These are phyloP conservation scores for Raffaelea ambrosiae DNA, from an alignment of 2,329 filamentous ascomycete species.

Conservation along the genomic window DNA sequence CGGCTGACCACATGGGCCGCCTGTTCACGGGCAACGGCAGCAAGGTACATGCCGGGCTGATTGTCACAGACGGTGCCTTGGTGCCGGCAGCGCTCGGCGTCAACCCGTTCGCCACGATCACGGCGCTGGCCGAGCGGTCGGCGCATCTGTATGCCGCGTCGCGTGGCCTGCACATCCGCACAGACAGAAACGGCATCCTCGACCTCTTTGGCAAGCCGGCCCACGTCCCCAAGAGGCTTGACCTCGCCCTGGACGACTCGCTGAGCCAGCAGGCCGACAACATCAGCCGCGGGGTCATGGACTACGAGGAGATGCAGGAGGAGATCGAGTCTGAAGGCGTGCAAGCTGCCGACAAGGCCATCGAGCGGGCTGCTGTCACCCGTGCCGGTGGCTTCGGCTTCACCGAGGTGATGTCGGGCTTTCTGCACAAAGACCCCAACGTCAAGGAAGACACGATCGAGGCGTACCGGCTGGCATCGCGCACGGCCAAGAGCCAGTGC, in stretches of 20 bases:
- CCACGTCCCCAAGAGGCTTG: conserved; percentile 13
- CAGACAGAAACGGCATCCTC: conserved; percentile 36
- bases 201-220: conserved; percentile 47
- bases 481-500: conserved; percentile 42
- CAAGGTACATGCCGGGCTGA: conserved; percentile 47
- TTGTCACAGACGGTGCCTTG: conserved; percentile 53
- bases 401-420: conserved; percentile 57
- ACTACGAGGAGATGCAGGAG: conserved; percentile 13
- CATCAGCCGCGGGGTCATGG: neutral
- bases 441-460: conserved; percentile 34
- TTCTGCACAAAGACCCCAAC: conserved; percentile 38
- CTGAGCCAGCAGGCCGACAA: conserved; percentile 5
- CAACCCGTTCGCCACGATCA: conserved; percentile 62
- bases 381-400: conserved; percentile 48
- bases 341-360: conserved; percentile 24
- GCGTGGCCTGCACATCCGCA: conserved; percentile 33
- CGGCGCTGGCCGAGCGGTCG: conserved; percentile 57
- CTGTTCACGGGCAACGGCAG: conserved; percentile 44
- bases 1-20: conserved; percentile 52
- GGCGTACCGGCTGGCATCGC: conserved; percentile 45
- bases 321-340: conserved; percentile 29
- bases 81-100: conserved; percentile 56
- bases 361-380: conserved; percentile 32
- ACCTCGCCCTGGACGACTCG: neutral
- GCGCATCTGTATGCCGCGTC: conserved; percentile 41